phyloP scores from a whole-genome alignment of 805 yeast genomes.

The Cyberlindnera bimundalis region DNA sequence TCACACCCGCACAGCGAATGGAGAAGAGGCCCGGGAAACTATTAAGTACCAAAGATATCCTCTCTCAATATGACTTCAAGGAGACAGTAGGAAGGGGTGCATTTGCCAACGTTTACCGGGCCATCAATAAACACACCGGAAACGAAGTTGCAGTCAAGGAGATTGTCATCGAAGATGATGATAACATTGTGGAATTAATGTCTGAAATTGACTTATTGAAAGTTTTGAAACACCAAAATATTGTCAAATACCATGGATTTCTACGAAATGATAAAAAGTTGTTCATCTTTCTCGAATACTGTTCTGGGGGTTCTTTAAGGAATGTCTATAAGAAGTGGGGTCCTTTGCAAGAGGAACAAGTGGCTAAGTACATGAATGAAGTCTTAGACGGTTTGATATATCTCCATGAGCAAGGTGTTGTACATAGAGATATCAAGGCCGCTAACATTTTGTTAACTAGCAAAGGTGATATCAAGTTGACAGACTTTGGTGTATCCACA shows the following conservation, averaged over 20 bases:
- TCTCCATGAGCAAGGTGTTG: slow-evolving; percentile 62
- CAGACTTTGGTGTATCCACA: slow-evolving; percentile 75
- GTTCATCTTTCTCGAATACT: slow-evolving; percentile 76
- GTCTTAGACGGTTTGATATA: slow-evolving; percentile 64
- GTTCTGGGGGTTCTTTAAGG: slow-evolving; percentile 64
- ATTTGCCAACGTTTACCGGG: slow-evolving; percentile 81
- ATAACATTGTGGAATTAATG: slow-evolving; percentile 53
- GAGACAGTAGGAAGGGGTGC: slow-evolving; percentile 88
- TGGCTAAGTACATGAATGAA: slow-evolving; percentile 61
- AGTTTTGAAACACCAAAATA: slow-evolving; percentile 79
- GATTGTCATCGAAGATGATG: slow-evolving; percentile 68
- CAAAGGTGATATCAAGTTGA: slow-evolving; percentile 63
- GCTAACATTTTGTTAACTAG: slow-evolving; percentile 71
- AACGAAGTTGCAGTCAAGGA: slow-evolving; percentile 79
- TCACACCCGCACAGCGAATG: slow-evolving; percentile 50
- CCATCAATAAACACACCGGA: slow-evolving; percentile 60
- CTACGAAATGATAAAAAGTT: slow-evolving; percentile 64
- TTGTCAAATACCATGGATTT: slow-evolving; percentile 90
- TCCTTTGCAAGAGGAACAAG: slow-evolving; percentile 58
- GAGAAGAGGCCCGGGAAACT: slow-evolving; percentile 39
- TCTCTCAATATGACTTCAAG: slow-evolving; percentile 45
- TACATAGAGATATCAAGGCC: slow-evolving; percentile 74
- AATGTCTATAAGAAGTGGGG: slow-evolving; percentile 32
- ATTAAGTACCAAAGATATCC: slow-evolving; percentile 23
- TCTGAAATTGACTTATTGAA: slow-evolving; percentile 72